A percentile compares a stretch with the other conserved stretches of the same genome.
Evolutionary conservation across 2,329 filamentous ascomycete species (phyloP).

Genomic region (Nigrospora oryzae): DNA sequence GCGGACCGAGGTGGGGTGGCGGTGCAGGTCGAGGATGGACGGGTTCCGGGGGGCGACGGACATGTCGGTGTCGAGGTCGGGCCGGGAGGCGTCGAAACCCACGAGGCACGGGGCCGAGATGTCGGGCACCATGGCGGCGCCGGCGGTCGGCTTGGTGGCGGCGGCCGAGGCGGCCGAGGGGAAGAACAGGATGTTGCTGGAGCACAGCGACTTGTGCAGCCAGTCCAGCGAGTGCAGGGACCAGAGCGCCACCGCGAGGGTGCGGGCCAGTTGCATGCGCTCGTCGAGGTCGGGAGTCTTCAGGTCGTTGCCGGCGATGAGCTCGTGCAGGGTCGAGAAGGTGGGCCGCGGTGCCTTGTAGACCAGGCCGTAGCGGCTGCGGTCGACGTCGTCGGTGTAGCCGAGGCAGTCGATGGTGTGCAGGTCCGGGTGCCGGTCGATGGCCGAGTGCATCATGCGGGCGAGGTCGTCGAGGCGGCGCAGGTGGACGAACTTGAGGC

Average conservation of each 20-base stretch:
- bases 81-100: constrained; percentile 31
- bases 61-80: constrained; percentile 25
- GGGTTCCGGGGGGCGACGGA: constrained; percentile 30
- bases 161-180: constrained; percentile 24
- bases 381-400: constrained; percentile 31
- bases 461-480: constrained; percentile 37
- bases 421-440: constrained; percentile 33
- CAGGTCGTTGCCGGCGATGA: constrained; percentile 28
- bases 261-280: constrained; percentile 30
- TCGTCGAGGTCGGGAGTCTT: constrained; percentile 36
- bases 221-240: constrained; percentile 45
- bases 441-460: constrained; percentile 36
- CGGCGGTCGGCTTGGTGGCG: constrained; percentile 14
- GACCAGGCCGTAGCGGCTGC: constrained; percentile 32
- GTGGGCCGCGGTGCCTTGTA: constrained; percentile 27
- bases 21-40: constrained; percentile 33
- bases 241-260: constrained; percentile 34
- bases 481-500: constrained; percentile 32
- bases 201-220: constrained; percentile 36
- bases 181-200: constrained; percentile 33
- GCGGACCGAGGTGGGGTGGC: constrained; percentile 32
- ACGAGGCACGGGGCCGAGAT: constrained; percentile 27
- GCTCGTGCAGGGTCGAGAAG: constrained; percentile 28
- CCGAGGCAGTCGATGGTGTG: constrained; percentile 38
- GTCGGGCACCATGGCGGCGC: constrained; percentile 23